phyloP scores from a whole-genome alignment of 331 rosid genomes.

The Dryas integrifolia region DNA sequence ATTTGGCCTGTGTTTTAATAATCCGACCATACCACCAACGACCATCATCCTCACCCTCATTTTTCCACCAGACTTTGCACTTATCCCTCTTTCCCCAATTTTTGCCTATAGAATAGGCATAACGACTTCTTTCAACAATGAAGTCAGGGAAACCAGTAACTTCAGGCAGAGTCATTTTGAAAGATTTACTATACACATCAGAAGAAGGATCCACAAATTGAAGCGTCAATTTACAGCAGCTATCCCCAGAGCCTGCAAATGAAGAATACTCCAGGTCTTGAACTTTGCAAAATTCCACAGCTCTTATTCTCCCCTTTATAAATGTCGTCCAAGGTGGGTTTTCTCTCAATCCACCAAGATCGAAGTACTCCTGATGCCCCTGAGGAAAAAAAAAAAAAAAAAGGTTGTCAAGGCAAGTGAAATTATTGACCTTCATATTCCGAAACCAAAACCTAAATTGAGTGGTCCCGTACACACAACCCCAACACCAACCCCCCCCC shows the following conservation, averaged over 20 bases:
- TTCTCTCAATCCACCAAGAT: constrained; percentile 56
- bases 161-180: constrained; percentile 83
- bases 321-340: constrained; percentile 73
- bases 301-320: constrained; percentile 55
- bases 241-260: constrained; percentile 90
- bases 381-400: constrained; percentile 36
- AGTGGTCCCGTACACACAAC: not conserved
- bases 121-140: constrained; percentile 82
- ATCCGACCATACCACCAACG: constrained; percentile 97
- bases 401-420: constrained; percentile 17
- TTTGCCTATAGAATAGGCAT: constrained; percentile 68
- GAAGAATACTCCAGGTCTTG: constrained; percentile 68
- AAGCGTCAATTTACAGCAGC: constrained; percentile 94
- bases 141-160: constrained; percentile 92
- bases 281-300: constrained; percentile 78
- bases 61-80: constrained; percentile 98
- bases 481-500: not conserved
- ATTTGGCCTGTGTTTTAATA: constrained; percentile 53
- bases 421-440: not conserved
- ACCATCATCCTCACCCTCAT: constrained; percentile 73
- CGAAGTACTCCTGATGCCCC: constrained; percentile 93
- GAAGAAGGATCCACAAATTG: constrained; percentile 74
- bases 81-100: constrained; percentile 93
- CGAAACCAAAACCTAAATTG: not conserved
- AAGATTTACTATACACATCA: constrained; percentile 49